Base-by-base conservation (phyloP, 106 monocot genomes). In the Amphibolis antarctica region DNA sequence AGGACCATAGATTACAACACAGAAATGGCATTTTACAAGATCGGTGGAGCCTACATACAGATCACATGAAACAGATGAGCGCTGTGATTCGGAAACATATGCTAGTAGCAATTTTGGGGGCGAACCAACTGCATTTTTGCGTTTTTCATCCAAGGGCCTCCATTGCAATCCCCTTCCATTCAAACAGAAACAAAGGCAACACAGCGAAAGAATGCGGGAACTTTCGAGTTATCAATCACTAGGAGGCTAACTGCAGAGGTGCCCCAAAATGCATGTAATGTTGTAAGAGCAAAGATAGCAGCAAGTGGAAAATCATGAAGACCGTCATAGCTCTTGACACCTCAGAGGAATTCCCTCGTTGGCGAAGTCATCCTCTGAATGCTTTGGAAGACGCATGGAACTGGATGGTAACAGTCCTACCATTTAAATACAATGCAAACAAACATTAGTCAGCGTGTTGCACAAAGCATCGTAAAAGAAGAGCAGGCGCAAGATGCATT, bases 261-360 rank as follows among this genome's bases (percentile, higher is more conserved):
- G 63, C 12, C 46, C 15, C 44, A 25, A 46, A 49, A 27, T 65
- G 28, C 51, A 65, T 52, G 51, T 17, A 65, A 52, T 18, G n/a
- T 49, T 65, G 28, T 4, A 14, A 20, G n/a, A 30, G n/a, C 29
- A 51, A 13, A 21, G 19, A 45, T 6, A 15, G 5, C 42, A 17
- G 44, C 13, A 42, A 17, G 12, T 28, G n/a, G 44, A 15, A 42
- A 60, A 12, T 75, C 64, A 61, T 22, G 74, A 61, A 11, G 25
- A 71, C 5, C 83, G 52, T 44, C 68, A 24, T 24, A 78, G 79
- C 11, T 81, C 78, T 54, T 77, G 77, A 69, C 67, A 61, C 30
- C 85, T 72, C 14, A 88, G 81, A 52, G 88, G 84, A 62, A 88
- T 81, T 49, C 81, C 84, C 60, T 88, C 88, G 25, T 76, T 54